A percentile compares a stretch with the other conserved stretches of the same genome.
Evolutionary conservation across 139 green algal species (phyloP).

Genomic region (Coccomyxa sp.): DNA sequence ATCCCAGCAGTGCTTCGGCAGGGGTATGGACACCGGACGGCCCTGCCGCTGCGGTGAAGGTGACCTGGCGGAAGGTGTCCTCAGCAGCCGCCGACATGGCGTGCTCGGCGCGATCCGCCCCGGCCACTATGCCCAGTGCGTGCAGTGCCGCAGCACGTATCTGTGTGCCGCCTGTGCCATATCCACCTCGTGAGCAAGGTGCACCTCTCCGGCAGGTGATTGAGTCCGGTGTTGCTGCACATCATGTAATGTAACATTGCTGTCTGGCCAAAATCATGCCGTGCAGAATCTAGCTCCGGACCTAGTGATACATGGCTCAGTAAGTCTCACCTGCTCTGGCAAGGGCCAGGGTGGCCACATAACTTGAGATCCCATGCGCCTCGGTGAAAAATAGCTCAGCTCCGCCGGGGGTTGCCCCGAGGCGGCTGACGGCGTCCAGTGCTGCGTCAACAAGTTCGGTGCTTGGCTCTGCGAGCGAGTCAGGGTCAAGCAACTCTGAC

Average conservation of each 20-base stretch:
- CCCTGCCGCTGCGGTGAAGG: neutral
- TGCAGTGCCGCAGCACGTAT: neutral
- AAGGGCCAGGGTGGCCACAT: conserved; percentile 21
- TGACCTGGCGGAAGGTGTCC: neutral
- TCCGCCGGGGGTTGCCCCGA: conserved; percentile 11
- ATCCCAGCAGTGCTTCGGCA: neutral
- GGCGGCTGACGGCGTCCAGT: conserved; percentile 8
- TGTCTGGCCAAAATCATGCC: neutral
- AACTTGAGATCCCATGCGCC: neutral
- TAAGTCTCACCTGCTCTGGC: neutral
- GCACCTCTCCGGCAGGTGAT: neutral
- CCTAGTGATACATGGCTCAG: neutral
- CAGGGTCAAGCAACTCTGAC: neutral
- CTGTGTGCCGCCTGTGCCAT: neutral
- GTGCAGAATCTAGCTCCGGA: neutral
- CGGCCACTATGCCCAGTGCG: neutral
- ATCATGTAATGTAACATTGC: neutral
- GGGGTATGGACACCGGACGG: too few species aligned
- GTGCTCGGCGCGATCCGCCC: neutral
- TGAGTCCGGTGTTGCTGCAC: neutral
- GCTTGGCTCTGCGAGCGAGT: neutral
- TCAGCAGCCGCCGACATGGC: neutral
- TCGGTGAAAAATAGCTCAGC: conserved; percentile 37
- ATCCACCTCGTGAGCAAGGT: neutral
- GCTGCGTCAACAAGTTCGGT: neutral